Conservation (phyloP, 2,329 filamentous ascomycete species). For the Teratosphaeria viscida region DNA sequence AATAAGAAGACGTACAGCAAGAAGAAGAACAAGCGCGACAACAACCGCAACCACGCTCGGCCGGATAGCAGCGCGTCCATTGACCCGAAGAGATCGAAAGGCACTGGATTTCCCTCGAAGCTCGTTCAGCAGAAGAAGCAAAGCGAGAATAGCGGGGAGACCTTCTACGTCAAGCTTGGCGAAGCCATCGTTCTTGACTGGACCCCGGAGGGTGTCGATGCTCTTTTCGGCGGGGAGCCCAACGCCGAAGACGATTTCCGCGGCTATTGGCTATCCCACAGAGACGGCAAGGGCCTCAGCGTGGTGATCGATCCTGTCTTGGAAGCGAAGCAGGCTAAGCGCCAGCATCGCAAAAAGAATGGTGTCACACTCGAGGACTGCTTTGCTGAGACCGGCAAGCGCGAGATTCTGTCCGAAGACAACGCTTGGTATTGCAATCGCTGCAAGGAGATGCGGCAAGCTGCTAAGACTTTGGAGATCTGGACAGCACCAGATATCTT, state of each 20-base stretch:
- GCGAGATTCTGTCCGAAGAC: conserved; percentile 85
- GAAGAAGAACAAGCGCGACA: conserved; percentile 8
- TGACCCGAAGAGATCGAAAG: conserved; percentile 1
- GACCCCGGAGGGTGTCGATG: conserved; percentile 58
- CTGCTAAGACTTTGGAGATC: conserved; percentile 91
- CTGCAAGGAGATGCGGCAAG: conserved; percentile 86
- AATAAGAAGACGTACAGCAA: conserved; percentile 14
- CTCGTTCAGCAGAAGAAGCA: neutral
- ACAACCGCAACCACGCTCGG: neutral
- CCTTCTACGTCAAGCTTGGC: conserved; percentile 54
- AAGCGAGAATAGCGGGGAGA: conserved; percentile 11
- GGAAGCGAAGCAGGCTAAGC: conserved; percentile 50
- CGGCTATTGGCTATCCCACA: conserved; percentile 42
- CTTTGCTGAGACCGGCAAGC: conserved; percentile 86
- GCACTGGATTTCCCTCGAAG: neutral
- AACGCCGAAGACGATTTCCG: conserved; percentile 41
- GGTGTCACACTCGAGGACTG: conserved; percentile 85
- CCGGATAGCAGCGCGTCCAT: conserved; percentile 2
- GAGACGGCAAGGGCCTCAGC: conserved; percentile 48
- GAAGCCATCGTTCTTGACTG: conserved; percentile 86
- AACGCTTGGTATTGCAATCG: conserved; percentile 97
- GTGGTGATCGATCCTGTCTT: conserved; percentile 50
- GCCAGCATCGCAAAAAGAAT: conserved; percentile 55
- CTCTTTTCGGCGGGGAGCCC: conserved; percentile 49
- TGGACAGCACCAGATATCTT: conserved; percentile 96